Conservation (phyloP, 352 stramenopile species). For the Pythium scleroteichum region DNA sequence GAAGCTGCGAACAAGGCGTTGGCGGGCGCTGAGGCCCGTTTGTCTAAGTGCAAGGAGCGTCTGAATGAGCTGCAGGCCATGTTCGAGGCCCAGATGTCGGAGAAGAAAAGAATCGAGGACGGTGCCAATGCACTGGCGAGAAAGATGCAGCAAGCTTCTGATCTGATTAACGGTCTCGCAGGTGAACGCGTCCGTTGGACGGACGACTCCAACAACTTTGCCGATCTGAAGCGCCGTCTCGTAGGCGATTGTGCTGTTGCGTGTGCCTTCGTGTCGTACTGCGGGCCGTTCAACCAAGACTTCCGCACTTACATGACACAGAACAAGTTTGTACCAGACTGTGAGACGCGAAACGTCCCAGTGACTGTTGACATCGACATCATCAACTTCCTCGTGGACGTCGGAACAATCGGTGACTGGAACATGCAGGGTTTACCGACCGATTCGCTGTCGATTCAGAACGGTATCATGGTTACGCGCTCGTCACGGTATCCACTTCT, state of each 20-base stretch:
- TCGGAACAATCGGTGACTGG: conserved; percentile 97
- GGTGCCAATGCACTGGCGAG: conserved; percentile 92
- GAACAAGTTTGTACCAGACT: conserved; percentile 96
- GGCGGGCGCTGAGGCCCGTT: conserved; percentile 88
- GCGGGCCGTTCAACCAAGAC: conserved; percentile 98
- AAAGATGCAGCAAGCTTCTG: conserved; percentile 98
- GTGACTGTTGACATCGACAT: conserved; percentile 96
- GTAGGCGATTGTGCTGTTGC: conserved; percentile 97
- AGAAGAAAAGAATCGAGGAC: conserved; percentile 98
- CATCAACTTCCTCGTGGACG: conserved; percentile 97
- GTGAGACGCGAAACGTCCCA: conserved; percentile 88
- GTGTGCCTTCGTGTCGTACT: conserved; percentile 98
- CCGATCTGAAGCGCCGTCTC: conserved; percentile 94
- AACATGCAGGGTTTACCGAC: conserved; percentile 97
- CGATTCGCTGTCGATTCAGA: conserved; percentile 97
- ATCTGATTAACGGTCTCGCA: conserved; percentile 96
- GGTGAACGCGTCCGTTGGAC: conserved; percentile 97
- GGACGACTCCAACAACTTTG: conserved; percentile 98
- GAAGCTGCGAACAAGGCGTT: conserved; percentile 97
- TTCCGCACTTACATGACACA: conserved; percentile 97
- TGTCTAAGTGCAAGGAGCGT: conserved; percentile 94
- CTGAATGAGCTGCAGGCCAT: conserved; percentile 94
- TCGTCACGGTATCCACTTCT: conserved; percentile 96
- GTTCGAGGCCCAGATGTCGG: conserved; percentile 97
- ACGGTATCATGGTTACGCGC: conserved; percentile 98